Percentiles rank a stretch among this genome's conserved stretches.
Conservation (phyloP, 768 basidiomycete species). For the Amanita molliuscula region DNA sequence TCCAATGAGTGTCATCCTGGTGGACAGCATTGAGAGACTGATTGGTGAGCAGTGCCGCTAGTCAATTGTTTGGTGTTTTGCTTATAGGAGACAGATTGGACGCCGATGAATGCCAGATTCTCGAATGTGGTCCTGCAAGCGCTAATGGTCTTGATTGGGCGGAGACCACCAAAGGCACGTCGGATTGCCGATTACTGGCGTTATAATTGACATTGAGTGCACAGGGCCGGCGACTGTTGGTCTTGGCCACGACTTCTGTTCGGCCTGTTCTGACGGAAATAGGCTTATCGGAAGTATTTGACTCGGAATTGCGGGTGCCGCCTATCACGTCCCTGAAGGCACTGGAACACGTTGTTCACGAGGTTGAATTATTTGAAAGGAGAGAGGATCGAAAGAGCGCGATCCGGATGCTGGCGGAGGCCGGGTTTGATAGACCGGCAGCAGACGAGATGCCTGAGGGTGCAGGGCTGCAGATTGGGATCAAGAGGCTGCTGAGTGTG, state of each 20-base stretch:
- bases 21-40: slow-evolving; percentile 89
- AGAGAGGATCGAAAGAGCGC: slow-evolving; percentile 45
- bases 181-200: background rate
- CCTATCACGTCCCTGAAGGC: slow-evolving; percentile 64
- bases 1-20: slow-evolving; percentile 90
- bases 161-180: slow-evolving; percentile 84
- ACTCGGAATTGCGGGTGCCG: slow-evolving; percentile 77
- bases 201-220: slow-evolving; percentile 4
- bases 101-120: slow-evolving; percentile 92
- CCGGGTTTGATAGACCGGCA: slow-evolving; percentile 54
- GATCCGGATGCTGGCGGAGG: slow-evolving; percentile 57
- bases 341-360: slow-evolving; percentile 69
- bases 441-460: slow-evolving; percentile 27
- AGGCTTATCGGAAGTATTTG: slow-evolving; percentile 83
- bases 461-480: slow-evolving; percentile 64
- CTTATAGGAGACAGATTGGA: slow-evolving; percentile 63
- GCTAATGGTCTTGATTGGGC: slow-evolving; percentile 76
- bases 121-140: slow-evolving; percentile 91
- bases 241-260: slow-evolving; percentile 89
- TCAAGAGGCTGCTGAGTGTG: slow-evolving; percentile 87
- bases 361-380: slow-evolving; percentile 66
- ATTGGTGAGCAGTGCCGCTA: slow-evolving; percentile 48
- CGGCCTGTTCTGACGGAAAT: slow-evolving; percentile 79
- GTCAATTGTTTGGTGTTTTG: background rate
- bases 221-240: slow-evolving; percentile 82